Conservation (phyloP, 2,329 filamentous ascomycete genomes). For the Hypoxylon sp. region DNA sequence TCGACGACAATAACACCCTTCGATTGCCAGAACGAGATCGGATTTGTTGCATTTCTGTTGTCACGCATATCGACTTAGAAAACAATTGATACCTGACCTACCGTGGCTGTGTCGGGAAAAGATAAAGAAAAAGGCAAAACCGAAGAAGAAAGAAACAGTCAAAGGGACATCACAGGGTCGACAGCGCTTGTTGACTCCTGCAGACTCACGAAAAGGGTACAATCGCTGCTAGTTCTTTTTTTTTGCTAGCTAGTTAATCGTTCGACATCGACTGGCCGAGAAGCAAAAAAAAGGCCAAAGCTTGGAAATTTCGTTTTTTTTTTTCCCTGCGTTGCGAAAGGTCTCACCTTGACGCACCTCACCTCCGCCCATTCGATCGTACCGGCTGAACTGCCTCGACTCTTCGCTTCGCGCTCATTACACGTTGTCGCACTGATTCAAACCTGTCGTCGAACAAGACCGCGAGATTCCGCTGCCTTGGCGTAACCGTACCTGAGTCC, state of each 20-base stretch:
- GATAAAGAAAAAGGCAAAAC: slow-evolving; percentile 41
- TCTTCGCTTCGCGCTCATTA: slow-evolving; percentile 47
- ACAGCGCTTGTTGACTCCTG: slow-evolving; percentile 25
- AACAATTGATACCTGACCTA: slow-evolving; percentile 42
- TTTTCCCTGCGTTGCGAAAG: slow-evolving; percentile 44
- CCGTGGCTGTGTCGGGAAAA: slow-evolving; percentile 35
- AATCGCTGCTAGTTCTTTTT: slow-evolving; percentile 18
- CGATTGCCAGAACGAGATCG: slow-evolving; percentile 15
- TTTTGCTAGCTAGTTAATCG: slow-evolving; percentile 26
- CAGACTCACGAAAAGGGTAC: slow-evolving; percentile 16
- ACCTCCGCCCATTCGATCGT: slow-evolving; percentile 34
- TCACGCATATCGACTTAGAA: slow-evolving; percentile 27
- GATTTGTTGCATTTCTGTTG: slow-evolving; percentile 24
- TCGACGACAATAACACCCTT: slow-evolving; percentile 17
- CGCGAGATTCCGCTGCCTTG: slow-evolving; percentile 48
- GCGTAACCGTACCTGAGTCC: slow-evolving; percentile 51
- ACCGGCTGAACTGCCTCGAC: slow-evolving; percentile 44
- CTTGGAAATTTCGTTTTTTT: slow-evolving; percentile 36
- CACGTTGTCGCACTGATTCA: slow-evolving; percentile 54
- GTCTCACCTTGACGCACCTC: slow-evolving; percentile 51
- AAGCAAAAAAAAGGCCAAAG: slow-evolving; percentile 30
- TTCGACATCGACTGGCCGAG: slow-evolving; percentile 38
- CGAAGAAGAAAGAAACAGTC: slow-evolving; percentile 37
- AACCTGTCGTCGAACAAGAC: slow-evolving; percentile 51
- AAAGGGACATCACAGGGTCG: slow-evolving; percentile 27